A percentile compares a stretch with the other conserved stretches of the same genome.
phyloP scores from a whole-genome alignment of 2,329 filamentous ascomycete species.

The Aspergillus sp. region DNA sequence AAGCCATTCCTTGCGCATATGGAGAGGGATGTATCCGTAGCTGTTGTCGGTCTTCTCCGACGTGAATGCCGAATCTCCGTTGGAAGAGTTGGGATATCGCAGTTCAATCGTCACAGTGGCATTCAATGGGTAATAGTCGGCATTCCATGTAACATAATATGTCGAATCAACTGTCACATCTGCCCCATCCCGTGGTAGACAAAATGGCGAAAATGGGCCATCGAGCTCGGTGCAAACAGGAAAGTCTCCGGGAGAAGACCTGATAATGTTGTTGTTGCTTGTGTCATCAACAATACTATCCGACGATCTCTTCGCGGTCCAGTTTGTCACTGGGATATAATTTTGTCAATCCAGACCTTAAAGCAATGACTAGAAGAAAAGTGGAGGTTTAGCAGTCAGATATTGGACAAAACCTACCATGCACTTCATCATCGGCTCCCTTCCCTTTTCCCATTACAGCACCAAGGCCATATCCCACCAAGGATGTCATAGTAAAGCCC shows the following conservation, averaged over 20 bases:
- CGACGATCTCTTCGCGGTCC: no score
- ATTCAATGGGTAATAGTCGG: constrained; percentile 26
- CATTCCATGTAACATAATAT: constrained; percentile 37
- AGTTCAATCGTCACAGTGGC: constrained; percentile 28
- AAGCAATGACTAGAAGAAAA: neutral
- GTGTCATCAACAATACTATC: no score
- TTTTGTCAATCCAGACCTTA: neutral
- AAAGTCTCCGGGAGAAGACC: constrained; percentile 18
- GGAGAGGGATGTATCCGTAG: constrained; percentile 34
- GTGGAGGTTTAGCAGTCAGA: neutral
- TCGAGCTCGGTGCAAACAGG: constrained; percentile 24
- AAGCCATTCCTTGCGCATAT: constrained; percentile 37
- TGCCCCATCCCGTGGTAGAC: constrained; percentile 28
- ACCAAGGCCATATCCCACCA: neutral
- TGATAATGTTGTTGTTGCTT: neutral
- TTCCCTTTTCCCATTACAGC: neutral
- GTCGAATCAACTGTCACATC: constrained; percentile 32
- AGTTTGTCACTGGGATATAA: no score
- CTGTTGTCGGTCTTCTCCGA: constrained; percentile 31
- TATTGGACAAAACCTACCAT: no score
- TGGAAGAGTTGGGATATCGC: constrained; percentile 28
- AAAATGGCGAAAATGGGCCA: constrained; percentile 24
- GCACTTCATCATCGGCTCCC: neutral
- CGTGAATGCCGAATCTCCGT: constrained; percentile 31
- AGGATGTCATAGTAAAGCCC: neutral